Conservation (phyloP, 106 monocot species). For the Dendrobium officinale region DNA sequence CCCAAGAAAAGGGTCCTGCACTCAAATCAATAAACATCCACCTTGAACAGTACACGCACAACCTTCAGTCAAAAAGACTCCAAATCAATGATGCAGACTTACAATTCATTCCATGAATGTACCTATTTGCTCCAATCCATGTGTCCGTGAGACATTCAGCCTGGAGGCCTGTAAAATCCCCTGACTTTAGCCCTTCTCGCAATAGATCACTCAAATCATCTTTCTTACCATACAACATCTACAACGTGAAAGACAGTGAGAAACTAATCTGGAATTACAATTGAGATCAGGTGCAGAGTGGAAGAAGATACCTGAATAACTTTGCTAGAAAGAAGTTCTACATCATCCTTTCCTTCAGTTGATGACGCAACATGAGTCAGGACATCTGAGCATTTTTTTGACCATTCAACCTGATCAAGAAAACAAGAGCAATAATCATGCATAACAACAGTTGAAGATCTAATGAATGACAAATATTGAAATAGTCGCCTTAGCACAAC, state of each 20-base stretch:
- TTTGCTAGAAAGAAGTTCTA: conserved; percentile 63
- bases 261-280: conserved; percentile 1
- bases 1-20: conserved; percentile 97
- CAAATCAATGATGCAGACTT: background rate
- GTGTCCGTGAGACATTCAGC: conserved; percentile 87
- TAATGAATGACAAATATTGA: background rate
- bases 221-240: conserved; percentile 71
- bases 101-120: conserved; percentile 1
- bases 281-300: background rate
- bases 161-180: conserved; percentile 63
- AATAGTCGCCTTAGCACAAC: background rate
- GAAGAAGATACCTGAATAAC: conserved; percentile 48
- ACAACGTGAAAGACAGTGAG: conserved; percentile 10
- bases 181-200: conserved; percentile 61
- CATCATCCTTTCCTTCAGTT: conserved; percentile 52
- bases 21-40: conserved; percentile 97
- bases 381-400: conserved; percentile 52
- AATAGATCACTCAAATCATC: conserved; percentile 50
- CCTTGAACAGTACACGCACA: conserved; percentile 30
- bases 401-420: conserved; percentile 70
- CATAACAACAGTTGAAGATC: background rate
- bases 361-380: conserved; percentile 41
- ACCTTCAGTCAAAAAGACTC: conserved; percentile 9
- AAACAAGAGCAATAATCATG: background rate
- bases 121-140: conserved; percentile 91